Base-by-base conservation (phyloP, 1,284 basidiomycete species). In the Coniferiporia sulphurascens region DNA sequence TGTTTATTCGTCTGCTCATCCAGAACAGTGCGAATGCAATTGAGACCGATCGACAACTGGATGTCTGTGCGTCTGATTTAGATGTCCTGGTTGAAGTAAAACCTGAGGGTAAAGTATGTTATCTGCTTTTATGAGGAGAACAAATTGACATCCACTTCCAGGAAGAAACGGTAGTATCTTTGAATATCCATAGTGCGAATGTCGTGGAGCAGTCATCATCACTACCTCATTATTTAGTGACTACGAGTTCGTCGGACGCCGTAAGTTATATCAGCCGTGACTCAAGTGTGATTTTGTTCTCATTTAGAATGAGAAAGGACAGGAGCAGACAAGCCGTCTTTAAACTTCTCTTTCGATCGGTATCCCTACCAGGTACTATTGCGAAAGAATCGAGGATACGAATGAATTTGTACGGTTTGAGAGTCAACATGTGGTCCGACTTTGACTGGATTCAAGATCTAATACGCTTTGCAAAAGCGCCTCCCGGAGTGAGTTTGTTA, bases 351-450 rank as follows among this genome's bases (percentile, higher is more conserved):
- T 85, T 95, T 66, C 80, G 81, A 3, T 91, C 91, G 0, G 70
- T 86, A 1, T 73, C 80, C 0, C 77, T 91, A 22, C 79, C 85
- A 0, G 84, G 81, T 49, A 85, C 87, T 0, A 78, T 76, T 7
- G 81, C 85, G 21, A 96, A 96, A 72, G 93, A 95, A 71, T 92
- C 90, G 1, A 78, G 80, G 60, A 71, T 98, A 59, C 84, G 83
- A 60, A 58, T 93, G 13, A 79, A 80, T 0, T 66, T 94, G 5
- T 80, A 77, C 59, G 85, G 85, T 19, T 82, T 92, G 62, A 90
- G 85, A 0, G 81, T 84, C 63, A 84, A 79, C 56, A 68, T 88
- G 4, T 79, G 80, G 27, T 80, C 88, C 8, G 85, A 95, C 64
- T 67, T 87, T 32, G 70, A 72, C 7, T 91, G 91, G 83, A 71